Evolutionary conservation across 768 basidiomycete genomes (phyloP).

Genomic region (Hirschioporus abietinus): DNA sequence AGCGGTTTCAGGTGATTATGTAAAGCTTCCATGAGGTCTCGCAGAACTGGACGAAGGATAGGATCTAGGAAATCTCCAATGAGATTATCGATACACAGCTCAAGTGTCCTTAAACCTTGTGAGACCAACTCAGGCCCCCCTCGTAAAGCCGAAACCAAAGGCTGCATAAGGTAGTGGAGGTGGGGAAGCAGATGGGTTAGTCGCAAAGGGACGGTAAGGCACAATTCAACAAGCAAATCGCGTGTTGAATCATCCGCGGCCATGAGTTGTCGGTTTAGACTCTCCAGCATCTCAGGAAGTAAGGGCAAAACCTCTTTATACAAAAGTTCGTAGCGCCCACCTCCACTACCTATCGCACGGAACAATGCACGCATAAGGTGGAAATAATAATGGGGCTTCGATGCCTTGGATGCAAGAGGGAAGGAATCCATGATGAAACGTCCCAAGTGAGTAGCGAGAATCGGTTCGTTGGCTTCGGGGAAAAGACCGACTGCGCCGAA

Average conservation of each 20-base stretch:
- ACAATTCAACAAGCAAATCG: constrained; percentile 95
- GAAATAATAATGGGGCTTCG: constrained; percentile 90
- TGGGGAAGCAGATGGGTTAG: constrained; percentile 94
- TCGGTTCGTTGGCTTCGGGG: constrained; percentile 77
- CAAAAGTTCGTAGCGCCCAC: constrained; percentile 87
- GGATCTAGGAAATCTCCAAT: constrained; percentile 98
- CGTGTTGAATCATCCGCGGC: constrained; percentile 76
- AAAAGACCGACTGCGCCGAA: constrained; percentile 79
- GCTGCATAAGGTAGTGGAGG: constrained; percentile 93
- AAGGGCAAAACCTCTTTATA: constrained; percentile 96
- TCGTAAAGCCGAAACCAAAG: constrained; percentile 83
- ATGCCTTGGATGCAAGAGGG: constrained; percentile 85
- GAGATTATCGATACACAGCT: constrained; percentile 98
- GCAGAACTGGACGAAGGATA: constrained; percentile 84
- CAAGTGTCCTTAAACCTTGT: constrained; percentile 92
- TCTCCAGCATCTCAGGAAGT: constrained; percentile 95
- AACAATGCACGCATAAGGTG: constrained; percentile 89
- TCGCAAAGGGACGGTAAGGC: constrained; percentile 92
- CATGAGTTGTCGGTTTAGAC: constrained; percentile 82
- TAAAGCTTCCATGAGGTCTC: constrained; percentile 92
- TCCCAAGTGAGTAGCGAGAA: constrained; percentile 88
- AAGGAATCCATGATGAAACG: constrained; percentile 96
- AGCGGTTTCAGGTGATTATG: constrained; percentile 87
- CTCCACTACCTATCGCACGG: constrained; percentile 86
- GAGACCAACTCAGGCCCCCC: constrained; percentile 87